phyloP scores from a whole-genome alignment of 164 flowering plant genomes.

The Vitis labrusca region DNA sequence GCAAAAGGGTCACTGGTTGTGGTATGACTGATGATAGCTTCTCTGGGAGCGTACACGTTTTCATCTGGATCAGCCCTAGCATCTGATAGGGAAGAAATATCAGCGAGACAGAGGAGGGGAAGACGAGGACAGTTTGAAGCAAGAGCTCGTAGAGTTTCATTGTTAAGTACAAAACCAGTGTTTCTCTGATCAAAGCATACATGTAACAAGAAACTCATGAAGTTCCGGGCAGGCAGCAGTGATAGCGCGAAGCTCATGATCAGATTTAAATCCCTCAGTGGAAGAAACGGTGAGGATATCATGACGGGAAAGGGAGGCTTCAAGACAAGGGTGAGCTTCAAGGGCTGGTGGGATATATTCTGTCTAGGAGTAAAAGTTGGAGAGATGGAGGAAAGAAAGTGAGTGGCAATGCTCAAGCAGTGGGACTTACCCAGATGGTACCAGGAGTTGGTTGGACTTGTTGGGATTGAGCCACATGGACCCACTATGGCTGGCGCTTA shows the following conservation, averaged over 20 bases:
- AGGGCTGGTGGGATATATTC: neutral
- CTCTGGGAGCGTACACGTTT: neutral
- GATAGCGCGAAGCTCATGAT: neutral
- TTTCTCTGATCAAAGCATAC: neutral
- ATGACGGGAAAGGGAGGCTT: neutral
- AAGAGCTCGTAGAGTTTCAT: slow-evolving; percentile 1
- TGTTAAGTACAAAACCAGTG: neutral
- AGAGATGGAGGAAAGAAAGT: slow-evolving; percentile 1
- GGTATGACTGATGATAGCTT: neutral
- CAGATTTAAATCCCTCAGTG: neutral
- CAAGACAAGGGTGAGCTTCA: neutral
- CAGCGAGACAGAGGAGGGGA: neutral
- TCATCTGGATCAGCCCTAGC: neutral
- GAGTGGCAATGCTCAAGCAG: neutral
- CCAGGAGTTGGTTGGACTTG: too few relatives aligned
- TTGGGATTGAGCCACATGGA: too few relatives aligned
- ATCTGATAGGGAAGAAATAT: neutral
- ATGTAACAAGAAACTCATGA: neutral
- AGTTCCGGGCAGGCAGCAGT: neutral
- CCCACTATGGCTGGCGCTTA: too few relatives aligned
- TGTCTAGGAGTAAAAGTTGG: neutral
- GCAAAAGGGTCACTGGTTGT: neutral
- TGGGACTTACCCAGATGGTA: too few relatives aligned
- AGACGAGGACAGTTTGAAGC: slow-evolving; percentile 1
- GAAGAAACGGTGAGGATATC: neutral